Percentiles rank a stretch among this genome's conserved stretches.
Conservation (phyloP, 2,329 filamentous ascomycete species). For the Ophiocordyceps polyrhachis-furcata region DNA sequence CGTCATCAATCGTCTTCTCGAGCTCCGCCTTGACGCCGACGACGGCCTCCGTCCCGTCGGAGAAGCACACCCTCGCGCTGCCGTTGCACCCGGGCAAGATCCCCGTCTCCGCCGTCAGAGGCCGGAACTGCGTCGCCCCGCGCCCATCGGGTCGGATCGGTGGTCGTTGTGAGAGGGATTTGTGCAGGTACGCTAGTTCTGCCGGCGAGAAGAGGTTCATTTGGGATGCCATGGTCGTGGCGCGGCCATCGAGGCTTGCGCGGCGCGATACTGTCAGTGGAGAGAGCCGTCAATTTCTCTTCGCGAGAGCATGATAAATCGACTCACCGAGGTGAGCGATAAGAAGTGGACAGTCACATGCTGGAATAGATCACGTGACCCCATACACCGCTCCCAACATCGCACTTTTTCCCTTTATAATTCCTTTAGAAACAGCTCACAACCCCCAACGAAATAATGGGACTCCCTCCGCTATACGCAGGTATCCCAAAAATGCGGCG, state of each 20-base stretch:
- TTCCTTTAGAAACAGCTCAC: too few species aligned
- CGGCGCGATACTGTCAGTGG: not conserved
- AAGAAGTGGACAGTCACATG: too few species aligned
- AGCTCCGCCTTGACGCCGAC: conserved; percentile 94
- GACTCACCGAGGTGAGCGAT: conserved; percentile 14
- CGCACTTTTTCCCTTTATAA: too few species aligned
- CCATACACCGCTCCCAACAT: too few species aligned
- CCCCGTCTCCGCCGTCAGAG: conserved; percentile 74
- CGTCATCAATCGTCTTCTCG: conserved; percentile 40
- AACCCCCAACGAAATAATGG: too few species aligned
- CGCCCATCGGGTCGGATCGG: conserved; percentile 84
- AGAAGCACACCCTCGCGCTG: conserved; percentile 81
- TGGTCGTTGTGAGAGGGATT: conserved; percentile 60
- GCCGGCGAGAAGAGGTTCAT: conserved; percentile 74
- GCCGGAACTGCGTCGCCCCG: conserved; percentile 68
- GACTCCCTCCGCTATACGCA: too few species aligned
- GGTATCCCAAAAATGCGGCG: too few species aligned
- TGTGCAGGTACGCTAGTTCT: conserved; percentile 89
- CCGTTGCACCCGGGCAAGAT: conserved; percentile 82
- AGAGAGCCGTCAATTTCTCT: too few species aligned
- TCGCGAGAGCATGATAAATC: not conserved
- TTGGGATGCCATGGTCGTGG: conserved; percentile 39
- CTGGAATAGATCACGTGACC: too few species aligned
- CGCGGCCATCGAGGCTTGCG: not conserved
- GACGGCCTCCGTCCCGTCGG: conserved; percentile 88